A percentile compares a stretch with the other conserved stretches of the same genome.
These are phyloP conservation scores for Solanum rostratum DNA, from an alignment of 257 asterid species.

Conservation along the genomic window DNA sequence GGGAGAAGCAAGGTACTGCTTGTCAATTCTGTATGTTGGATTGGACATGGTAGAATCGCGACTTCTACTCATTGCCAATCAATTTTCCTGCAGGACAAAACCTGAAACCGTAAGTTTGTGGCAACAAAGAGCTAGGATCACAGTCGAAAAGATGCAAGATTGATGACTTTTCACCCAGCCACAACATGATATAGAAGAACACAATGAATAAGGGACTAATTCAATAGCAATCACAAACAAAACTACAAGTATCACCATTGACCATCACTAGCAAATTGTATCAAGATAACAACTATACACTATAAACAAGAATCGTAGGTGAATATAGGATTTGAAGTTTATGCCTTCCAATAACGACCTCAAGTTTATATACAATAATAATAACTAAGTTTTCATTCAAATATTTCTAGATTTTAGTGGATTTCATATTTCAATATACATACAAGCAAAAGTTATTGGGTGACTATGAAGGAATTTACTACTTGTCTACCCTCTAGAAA, in stretches of 20 bases:
- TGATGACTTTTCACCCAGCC: background rate
- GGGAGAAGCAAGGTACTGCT: slow-evolving; percentile 52
- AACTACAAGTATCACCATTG: background rate
- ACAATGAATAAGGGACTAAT: background rate
- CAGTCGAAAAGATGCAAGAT: background rate
- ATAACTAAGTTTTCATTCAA: background rate
- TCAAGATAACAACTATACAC: background rate
- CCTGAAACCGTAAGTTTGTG: background rate
- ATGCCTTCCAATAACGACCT: background rate
- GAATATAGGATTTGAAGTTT: background rate
- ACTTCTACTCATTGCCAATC: background rate
- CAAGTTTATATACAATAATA: background rate
- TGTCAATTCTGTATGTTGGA: slow-evolving; percentile 19
- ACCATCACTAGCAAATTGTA: background rate
- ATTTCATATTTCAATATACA: background rate
- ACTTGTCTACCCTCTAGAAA: background rate
- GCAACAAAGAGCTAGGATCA: background rate
- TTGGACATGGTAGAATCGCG: background rate
- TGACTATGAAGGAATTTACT: background rate
- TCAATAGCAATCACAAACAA: background rate
- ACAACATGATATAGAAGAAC: background rate
- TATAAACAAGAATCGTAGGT: background rate
- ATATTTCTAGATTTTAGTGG: background rate
- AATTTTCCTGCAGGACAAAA: background rate
- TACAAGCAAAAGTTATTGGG: background rate